Conservation (phyloP, 192 early-diverging fungal genomes). For the Entomortierella lignicola region DNA sequence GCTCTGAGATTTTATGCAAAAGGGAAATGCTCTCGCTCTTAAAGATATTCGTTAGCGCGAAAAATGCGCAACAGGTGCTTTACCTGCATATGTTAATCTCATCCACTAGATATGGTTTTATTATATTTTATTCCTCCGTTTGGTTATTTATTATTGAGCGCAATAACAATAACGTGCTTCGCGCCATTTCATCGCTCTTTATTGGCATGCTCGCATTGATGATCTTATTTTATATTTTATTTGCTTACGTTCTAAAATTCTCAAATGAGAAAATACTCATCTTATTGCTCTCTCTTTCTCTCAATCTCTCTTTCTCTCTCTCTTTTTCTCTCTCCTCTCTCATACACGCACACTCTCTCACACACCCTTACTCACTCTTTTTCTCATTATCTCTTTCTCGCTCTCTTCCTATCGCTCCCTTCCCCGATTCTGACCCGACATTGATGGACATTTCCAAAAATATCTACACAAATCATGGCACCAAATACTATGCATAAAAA, state of each 20-base stretch:
- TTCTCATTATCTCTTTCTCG: background rate
- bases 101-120: background rate
- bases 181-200: too few species aligned
- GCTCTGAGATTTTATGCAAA: background rate
- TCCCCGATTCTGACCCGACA: background rate
- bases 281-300: background rate
- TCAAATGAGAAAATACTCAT: too few species aligned
- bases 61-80: background rate
- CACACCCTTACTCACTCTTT: background rate
- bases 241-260: slow-evolving; percentile 6
- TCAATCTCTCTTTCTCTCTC: background rate
- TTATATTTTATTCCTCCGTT: too few species aligned
- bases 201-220: too few species aligned
- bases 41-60: background rate
- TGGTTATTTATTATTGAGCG: too few species aligned
- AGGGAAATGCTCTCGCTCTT: background rate
- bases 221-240: background rate
- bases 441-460: background rate
- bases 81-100: background rate
- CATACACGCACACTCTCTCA: background rate
- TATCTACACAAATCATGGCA: background rate
- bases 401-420: background rate
- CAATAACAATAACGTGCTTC: too few species aligned
- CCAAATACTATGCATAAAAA: background rate
- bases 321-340: background rate